Base-by-base conservation (phyloP, 176 grass and related monocot species). In the Luzula sylvatica region DNA sequence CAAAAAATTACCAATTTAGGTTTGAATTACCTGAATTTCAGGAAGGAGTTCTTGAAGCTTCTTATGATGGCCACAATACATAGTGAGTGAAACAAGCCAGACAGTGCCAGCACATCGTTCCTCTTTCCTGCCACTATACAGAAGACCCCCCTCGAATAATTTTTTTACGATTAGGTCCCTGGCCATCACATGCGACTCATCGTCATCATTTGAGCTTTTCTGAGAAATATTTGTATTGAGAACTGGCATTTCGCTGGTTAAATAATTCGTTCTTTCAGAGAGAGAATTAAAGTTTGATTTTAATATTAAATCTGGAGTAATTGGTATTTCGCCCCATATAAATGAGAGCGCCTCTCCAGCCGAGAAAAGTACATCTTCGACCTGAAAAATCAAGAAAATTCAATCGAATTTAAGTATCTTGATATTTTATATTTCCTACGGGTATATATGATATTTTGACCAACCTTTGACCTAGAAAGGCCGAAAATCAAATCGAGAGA, bases 111-210 rank as follows among this genome's bases (percentile, higher is more conserved):
- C 73, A 69, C 88, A 95, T 1, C 88, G 69, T 55, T 95, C 88
- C 53, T 95, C 88, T 78, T 95, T 95, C 77, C 88, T 88, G 68
- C 73, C 72, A 73, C 88, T 95, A 72, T 78, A 95, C 67, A 95
- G 61, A 39, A 95, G 65, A 67, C 38, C 32, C 68, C 38, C 32
- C 60, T 95, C 80, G 19, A 95, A 95, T 35, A 95, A 82, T 50
- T 81, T 88, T 67, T 78, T 84, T 23, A 67, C 81, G 59, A 88
- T 88, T 66, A 73, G 68, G 71, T 95, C 89, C 67, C 29, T 73
- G 56, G 70, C 79, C 67, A 71, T 57, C 17, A 61, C 20, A 7
- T 15, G 76, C 50, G 83, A 78, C 56, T 95, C 83, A 61, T 78
- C 73, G 42, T 67, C 78, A 46, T 66, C 78, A 15, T 29, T 67